A percentile compares a stretch with the other conserved stretches of the same genome.
phyloP scores from a whole-genome alignment of 2,329 filamentous ascomycete genomes.

The Xylaria sp. region DNA sequence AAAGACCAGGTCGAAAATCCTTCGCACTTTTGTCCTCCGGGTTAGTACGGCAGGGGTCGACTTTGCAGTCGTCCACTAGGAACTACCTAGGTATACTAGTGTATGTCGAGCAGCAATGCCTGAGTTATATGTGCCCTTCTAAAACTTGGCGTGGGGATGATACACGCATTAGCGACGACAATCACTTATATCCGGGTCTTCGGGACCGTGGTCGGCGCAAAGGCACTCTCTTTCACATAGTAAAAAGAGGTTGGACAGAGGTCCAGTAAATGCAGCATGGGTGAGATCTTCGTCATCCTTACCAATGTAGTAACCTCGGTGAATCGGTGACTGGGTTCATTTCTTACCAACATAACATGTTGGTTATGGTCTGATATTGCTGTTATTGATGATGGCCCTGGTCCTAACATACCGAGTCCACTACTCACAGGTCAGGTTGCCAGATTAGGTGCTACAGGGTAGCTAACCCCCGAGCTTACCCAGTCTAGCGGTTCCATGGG shows the following conservation, averaged over 20 bases:
- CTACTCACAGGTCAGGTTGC: no score
- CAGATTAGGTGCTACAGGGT: neutral
- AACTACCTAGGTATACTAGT: neutral
- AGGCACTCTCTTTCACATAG: neutral
- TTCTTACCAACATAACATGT: constrained; percentile 19
- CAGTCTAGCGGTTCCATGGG: constrained; percentile 25
- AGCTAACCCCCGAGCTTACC: constrained; percentile 9
- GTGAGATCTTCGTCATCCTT: constrained; percentile 11
- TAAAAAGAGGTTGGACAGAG: constrained; percentile 13
- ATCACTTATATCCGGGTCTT: neutral
- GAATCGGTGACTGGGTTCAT: constrained; percentile 20
- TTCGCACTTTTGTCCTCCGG: constrained; percentile 22
- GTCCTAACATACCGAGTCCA: neutral
- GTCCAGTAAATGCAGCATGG: constrained; percentile 10
- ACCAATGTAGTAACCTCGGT: constrained; percentile 26
- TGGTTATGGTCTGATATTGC: constrained; percentile 17
- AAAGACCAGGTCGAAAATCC: constrained; percentile 25
- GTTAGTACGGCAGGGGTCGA: constrained; percentile 10
- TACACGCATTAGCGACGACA: neutral
- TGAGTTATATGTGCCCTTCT: neutral
- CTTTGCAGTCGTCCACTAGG: neutral
- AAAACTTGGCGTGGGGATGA: constrained; percentile 7
- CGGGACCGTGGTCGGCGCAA: neutral
- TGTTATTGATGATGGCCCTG: constrained; percentile 9
- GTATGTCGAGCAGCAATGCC: neutral